Evolutionary conservation across 306 rosid genomes (phyloP).

Genomic region (Rubus idaeus): DNA sequence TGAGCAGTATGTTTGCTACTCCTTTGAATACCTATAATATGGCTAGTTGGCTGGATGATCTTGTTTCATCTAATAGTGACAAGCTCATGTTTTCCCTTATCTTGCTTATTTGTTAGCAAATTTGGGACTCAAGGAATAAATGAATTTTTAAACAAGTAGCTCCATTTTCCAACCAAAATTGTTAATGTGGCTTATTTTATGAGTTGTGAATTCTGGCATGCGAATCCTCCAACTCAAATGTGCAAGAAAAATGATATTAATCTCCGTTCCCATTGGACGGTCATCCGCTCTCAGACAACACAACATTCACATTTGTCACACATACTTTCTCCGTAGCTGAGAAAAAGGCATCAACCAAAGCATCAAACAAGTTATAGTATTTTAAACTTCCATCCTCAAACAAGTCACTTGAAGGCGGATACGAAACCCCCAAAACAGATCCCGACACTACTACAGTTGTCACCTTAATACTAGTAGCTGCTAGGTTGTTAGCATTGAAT

Average conservation of each 20-base stretch:
- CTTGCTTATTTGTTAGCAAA: too few species aligned
- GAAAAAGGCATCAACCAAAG: conserved; percentile 32
- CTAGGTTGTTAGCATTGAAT: not conserved
- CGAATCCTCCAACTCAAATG: too few species aligned
- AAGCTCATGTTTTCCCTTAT: too few species aligned
- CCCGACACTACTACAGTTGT: conserved; percentile 29
- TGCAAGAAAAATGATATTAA: not conserved
- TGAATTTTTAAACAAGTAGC: too few species aligned
- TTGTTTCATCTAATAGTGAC: too few species aligned
- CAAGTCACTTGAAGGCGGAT: conserved; percentile 35
- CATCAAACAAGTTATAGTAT: conserved; percentile 34
- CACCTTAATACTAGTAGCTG: conserved; percentile 18
- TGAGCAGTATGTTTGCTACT: too few species aligned
- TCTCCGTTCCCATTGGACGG: conserved; percentile 32
- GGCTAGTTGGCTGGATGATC: too few species aligned
- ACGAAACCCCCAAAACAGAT: not conserved
- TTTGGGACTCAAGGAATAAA: too few species aligned
- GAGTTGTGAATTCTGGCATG: too few species aligned
- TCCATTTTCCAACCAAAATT: too few species aligned
- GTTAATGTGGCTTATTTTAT: too few species aligned
- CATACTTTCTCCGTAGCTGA: conserved; percentile 26
- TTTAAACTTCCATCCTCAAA: conserved; percentile 1
- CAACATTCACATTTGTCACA: not conserved
- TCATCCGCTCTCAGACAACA: conserved; percentile 39
- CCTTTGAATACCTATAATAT: too few species aligned